Evolutionary conservation across 208 protist species (phyloP), one percentile per base, ranked within the genome.

Genomic region (Wallacemonas rigidus): DNA sequence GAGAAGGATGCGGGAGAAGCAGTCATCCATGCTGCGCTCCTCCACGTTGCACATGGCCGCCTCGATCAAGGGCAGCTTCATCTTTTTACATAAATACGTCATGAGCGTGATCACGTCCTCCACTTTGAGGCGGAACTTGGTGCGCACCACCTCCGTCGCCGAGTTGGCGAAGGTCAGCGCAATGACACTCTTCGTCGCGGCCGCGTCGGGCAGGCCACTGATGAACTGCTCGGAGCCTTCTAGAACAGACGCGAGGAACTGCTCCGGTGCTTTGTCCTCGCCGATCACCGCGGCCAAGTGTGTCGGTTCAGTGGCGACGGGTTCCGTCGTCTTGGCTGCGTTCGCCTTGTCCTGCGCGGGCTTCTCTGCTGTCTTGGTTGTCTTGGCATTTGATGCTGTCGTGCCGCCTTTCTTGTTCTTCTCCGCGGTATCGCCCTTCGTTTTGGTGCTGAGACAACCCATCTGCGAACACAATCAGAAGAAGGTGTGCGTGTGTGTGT

Each of bases 111-210:
- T 80, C 51, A 93, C 85, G 38, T 74, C 69, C 38, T 87, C 85
- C 43, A 88, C 78, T 74, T 89, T 94, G 62, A 96, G 76, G 39
- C 88, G 88, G 65, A 92, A 94, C 80, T 89, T 93, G 41, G 76
- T 96, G 11, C 91, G 88, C 47, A 82, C 87, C 48, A 94, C 82
- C 67, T 96, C 88, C 14, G 80, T 83, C 77, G 82, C 91, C 50
- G 91, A 91, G 76, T 96, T 96, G 35, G 87, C 80, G 54, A 96
- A 94, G 3, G 87, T 93, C 41, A 94, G 71, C 15, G 82, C 83
- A 60, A 94, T 82, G 12, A 85, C 74, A 38, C 91, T 70, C 76
- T 88, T 85, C 44, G 80, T 75, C 3, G 84, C 67, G 41, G 80
- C 53, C 26, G 88, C 80, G 57, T 88, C 83, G 14, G 82, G 69